Evolutionary conservation across 345 rosid species (phyloP).

Genomic region (Arabidopsis thaliana): DNA sequence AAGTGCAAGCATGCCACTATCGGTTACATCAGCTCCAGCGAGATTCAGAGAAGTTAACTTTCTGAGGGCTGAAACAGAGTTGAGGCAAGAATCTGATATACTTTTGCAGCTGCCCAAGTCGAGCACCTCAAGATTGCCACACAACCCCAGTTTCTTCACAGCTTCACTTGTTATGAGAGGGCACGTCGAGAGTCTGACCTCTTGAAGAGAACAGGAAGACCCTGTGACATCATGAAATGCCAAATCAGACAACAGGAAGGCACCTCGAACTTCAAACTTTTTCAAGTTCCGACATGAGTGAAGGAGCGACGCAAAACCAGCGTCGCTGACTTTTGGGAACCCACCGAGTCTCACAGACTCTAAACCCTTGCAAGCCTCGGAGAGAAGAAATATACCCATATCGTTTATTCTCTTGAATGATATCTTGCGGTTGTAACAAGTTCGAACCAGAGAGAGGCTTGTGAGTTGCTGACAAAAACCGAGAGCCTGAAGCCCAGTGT

Average conservation of each 20-base stretch:
- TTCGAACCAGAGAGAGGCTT: conserved; percentile 58
- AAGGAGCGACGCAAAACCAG: conserved; percentile 70
- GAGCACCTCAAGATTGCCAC: conserved; percentile 61
- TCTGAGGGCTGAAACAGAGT: conserved; percentile 51
- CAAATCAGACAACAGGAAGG: conserved; percentile 63
- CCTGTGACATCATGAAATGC: conserved; percentile 64
- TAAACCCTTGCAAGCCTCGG: conserved; percentile 61
- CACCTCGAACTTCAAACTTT: conserved; percentile 65
- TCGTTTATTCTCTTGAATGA: conserved; percentile 70
- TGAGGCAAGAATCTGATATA: conserved; percentile 62
- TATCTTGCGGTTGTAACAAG: conserved; percentile 54
- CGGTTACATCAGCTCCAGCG: conserved; percentile 70
- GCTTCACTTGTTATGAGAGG: conserved; percentile 71
- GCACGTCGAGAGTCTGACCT: conserved; percentile 62
- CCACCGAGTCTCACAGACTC: conserved; percentile 64
- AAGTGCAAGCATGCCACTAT: conserved; percentile 56
- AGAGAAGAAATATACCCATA: conserved; percentile 72
- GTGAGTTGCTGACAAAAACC: conserved; percentile 52
- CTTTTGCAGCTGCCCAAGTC: conserved; percentile 72
- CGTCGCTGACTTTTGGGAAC: conserved; percentile 72
- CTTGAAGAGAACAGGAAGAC: conserved; percentile 57
- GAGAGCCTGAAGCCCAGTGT: conserved; percentile 59
- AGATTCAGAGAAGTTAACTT: conserved; percentile 60
- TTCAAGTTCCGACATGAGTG: conserved; percentile 61
- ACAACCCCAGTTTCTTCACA: conserved; percentile 60